Conservation (phyloP, 345 rosid genomes). For the Odontarrhena argentea region DNA sequence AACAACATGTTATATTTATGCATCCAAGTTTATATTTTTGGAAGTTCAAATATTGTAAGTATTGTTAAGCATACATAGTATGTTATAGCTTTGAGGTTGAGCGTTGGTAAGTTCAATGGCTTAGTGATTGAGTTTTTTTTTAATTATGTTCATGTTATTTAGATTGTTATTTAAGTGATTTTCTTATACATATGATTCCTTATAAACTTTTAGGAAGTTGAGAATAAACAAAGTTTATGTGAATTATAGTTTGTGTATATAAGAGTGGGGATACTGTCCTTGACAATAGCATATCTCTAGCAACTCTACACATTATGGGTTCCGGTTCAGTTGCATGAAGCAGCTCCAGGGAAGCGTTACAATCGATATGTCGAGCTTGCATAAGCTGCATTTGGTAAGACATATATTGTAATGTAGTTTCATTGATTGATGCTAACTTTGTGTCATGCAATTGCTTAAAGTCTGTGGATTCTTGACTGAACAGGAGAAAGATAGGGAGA, state of each 20-base stretch:
- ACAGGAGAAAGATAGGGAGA: constrained; percentile 90
- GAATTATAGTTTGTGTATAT: constrained; percentile 18
- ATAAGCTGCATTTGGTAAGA: constrained; percentile 90
- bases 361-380: constrained; percentile 97
- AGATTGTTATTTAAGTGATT: too few relatives aligned
- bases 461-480: constrained; percentile 10
- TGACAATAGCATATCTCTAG: constrained; percentile 88
- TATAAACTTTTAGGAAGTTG: background rate
- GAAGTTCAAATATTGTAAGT: background rate
- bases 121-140: background rate
- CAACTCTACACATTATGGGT: constrained; percentile 95
- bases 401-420: constrained; percentile 17
- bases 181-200: background rate
- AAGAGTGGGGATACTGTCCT: constrained; percentile 92
- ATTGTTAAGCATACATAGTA: background rate
- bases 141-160: too few relatives aligned
- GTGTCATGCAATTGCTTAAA: background rate
- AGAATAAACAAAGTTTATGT: background rate
- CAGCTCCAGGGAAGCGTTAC: constrained; percentile 94
- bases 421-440: background rate
- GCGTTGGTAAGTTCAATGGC: background rate
- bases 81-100: background rate
- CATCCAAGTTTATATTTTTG: background rate
- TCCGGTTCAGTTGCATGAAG: constrained; percentile 91
- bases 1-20: too few relatives aligned